Evolutionary conservation across 805 yeast genomes (phyloP).

Genomic region (Hanseniaspora taiwanica): DNA sequence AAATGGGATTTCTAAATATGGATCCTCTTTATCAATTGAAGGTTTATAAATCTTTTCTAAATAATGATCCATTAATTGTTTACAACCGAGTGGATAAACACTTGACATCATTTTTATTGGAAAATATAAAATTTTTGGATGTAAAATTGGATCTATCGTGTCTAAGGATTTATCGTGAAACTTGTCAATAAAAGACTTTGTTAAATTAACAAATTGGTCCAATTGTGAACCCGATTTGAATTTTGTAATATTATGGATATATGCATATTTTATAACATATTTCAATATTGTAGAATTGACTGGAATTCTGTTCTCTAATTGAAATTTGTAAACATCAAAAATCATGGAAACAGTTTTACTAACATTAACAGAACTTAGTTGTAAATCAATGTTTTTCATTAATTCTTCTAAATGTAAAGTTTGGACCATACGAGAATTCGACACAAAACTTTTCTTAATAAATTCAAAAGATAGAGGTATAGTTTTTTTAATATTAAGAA

Average conservation of each 20-base stretch:
- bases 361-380: conserved; percentile 12
- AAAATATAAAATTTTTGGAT: conserved; percentile 26
- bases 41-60: conserved; percentile 17
- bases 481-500: conserved; percentile 11
- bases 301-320: conserved; percentile 14
- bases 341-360: conserved; percentile 10
- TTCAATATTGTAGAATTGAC: conserved; percentile 19
- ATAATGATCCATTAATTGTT: conserved; percentile 22
- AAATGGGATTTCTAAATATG: background rate
- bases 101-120: conserved; percentile 22
- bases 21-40: conserved; percentile 8
- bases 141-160: conserved; percentile 14
- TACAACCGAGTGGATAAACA: conserved; percentile 20
- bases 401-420: conserved; percentile 20
- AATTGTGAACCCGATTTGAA: conserved; percentile 8
- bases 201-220: conserved; percentile 18
- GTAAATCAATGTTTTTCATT: conserved; percentile 20
- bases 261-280: conserved; percentile 20
- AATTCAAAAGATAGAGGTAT: conserved; percentile 12
- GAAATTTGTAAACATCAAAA: conserved; percentile 15
- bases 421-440: conserved; percentile 9
- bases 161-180: conserved; percentile 13
- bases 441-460: conserved; percentile 11
- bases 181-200: conserved; percentile 19
- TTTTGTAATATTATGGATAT: conserved; percentile 14